These are phyloP conservation scores for Naumovozyma dairenensis DNA, from an alignment of 805 yeast genomes.

Conservation along the genomic window DNA sequence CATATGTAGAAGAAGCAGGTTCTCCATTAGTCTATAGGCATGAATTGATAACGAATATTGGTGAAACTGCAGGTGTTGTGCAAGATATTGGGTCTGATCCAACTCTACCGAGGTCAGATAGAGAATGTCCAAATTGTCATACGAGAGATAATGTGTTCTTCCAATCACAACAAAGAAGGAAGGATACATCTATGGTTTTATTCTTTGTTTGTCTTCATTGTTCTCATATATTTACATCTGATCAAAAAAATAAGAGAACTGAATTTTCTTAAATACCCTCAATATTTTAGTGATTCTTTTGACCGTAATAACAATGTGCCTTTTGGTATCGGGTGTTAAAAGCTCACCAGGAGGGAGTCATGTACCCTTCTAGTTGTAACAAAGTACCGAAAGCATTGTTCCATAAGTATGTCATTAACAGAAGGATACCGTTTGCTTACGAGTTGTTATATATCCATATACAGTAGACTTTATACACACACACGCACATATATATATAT, in stretches of 20 bases:
- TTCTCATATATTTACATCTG: conserved; percentile 49
- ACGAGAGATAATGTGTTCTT: conserved; percentile 89
- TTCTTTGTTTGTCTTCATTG: conserved; percentile 88
- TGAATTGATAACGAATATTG: conserved; percentile 84
- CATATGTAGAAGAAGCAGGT: conserved; percentile 85
- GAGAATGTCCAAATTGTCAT: conserved; percentile 84
- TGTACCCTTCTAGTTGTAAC: no score
- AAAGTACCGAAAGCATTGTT: no score
- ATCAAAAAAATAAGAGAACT: conserved; percentile 29
- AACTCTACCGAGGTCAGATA: conserved; percentile 92
- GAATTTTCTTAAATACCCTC: conserved; percentile 16
- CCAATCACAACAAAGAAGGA: conserved; percentile 91
- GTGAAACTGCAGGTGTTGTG: conserved; percentile 92
- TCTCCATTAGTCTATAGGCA: conserved; percentile 83
- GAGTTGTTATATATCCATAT: no score
- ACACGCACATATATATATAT: no score
- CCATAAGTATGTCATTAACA: no score
- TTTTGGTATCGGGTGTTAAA: not conserved
- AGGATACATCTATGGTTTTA: conserved; percentile 90
- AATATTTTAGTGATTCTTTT: not conserved
- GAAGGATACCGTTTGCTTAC: no score
- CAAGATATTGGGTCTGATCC: conserved; percentile 95
- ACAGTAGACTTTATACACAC: no score
- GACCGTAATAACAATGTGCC: not conserved
- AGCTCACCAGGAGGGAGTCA: no score